Base-by-base conservation (phyloP, 2,329 filamentous ascomycete genomes). In the Huntiella moniliformis region DNA sequence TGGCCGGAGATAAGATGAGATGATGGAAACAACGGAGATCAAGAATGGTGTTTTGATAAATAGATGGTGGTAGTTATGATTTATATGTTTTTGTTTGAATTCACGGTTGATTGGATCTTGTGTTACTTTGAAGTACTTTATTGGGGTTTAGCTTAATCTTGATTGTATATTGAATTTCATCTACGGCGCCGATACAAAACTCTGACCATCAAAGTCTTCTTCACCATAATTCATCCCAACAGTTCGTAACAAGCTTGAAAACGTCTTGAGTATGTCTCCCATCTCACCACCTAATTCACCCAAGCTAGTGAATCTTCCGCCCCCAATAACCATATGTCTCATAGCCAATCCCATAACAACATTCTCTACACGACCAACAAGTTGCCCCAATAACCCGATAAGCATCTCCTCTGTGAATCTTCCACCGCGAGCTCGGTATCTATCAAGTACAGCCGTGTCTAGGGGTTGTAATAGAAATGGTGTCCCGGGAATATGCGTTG, bases 361-460 rank as follows among this genome's bases (percentile, higher is more conserved):
- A 44, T 32, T 44, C 41, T 98, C 91, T 59, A 98, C 92, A 56
- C 91, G 77, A 59, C 82, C 87, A 54, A 98, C 82, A 69, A 95
- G 86, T 58, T 96, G 87, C 59, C 93, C 87, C 60, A 96, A 73
- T 56, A 98, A 85, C 56, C 84, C 86, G 47, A 93, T 64, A 61
- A 96, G 66, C 61, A 93, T 88, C 45, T 75, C 70, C 66, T 96
- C 91, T 22, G 87, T 85, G 45, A 95, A 74, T 58, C 95, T 86
- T 8, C 84, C 85, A 43, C 82, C 84, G 37, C 78, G 63, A 46
- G 67, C 59, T 58, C 68, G 72, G 58, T 76, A 69, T 44, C 68
- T 65, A 52, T 94, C 85, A 53, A 95, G 65, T 47, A 96, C 64
- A 53, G 83, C 81, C 33, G 82, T 83, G 63, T 28, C 94, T 86